Evolutionary conservation across 2,329 filamentous ascomycete species (phyloP).

Genomic region (Tothia fuscella): DNA sequence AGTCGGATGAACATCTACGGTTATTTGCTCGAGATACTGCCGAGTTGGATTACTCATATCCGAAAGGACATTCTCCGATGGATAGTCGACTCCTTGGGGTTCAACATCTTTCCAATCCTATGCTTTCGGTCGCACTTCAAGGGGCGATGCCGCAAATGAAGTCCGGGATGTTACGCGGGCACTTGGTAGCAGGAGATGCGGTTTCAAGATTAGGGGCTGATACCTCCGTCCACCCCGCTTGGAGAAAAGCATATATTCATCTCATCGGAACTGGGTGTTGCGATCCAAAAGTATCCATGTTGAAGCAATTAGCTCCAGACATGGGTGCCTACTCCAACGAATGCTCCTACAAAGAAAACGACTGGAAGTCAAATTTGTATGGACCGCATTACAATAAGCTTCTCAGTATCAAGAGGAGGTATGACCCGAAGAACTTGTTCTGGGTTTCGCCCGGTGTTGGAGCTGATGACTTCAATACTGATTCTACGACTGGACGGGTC

Average conservation of each 20-base stretch:
- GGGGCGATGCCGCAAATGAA: constrained; percentile 2
- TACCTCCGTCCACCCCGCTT: constrained; percentile 27
- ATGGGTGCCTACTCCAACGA: constrained; percentile 36
- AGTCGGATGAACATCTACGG: background rate
- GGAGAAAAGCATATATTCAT: constrained; percentile 31
- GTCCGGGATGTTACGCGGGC: background rate
- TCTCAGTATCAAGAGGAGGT: constrained; percentile 19
- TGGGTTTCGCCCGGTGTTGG: constrained; percentile 13
- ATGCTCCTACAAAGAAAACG: constrained; percentile 18
- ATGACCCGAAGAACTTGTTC: constrained; percentile 24
- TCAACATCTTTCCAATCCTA: background rate
- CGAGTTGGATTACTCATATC: background rate
- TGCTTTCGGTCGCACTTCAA: background rate
- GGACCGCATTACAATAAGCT: constrained; percentile 23
- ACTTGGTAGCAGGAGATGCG: background rate
- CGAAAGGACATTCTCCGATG: background rate
- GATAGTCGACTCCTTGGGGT: constrained; percentile 5
- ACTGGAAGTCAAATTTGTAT: constrained; percentile 26
- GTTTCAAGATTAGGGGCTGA: background rate
- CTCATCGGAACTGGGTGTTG: constrained; percentile 19
- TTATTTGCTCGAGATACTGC: background rate
- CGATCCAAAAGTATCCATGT: constrained; percentile 15
- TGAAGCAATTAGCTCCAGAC: constrained; percentile 27
- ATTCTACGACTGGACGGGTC: background rate
- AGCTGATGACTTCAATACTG: constrained; percentile 4